Evolutionary conservation across 306 rosid genomes (phyloP), one percentile per base, ranked within the genome.

Genomic region (Medicago ruthenica): DNA sequence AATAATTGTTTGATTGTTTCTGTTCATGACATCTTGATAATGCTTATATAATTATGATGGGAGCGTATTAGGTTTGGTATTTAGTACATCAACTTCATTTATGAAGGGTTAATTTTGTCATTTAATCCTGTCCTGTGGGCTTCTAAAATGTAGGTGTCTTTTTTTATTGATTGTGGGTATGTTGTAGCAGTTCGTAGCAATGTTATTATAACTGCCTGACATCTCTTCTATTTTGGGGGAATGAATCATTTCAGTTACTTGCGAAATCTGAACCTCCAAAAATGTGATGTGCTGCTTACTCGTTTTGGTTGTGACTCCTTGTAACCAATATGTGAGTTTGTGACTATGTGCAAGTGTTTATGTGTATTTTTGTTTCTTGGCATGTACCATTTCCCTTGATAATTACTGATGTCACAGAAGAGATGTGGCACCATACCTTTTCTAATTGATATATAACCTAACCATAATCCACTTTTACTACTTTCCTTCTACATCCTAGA

Each of bases 31-130:
- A 44, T 17, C 57, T 42, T 48, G 20, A 48, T 21, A 67, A 67
- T 67, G 18, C 55, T 42, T 37, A 67, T 34, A 44, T 47, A 20
- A 44, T 13, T 41, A 20, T 66, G 71, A 66, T 40, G 16, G 42
- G 54, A 41, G 71, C 39, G 22, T 12, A 67, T 67, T 42, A 42
- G 54, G 72, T 24, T 67, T 67, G 72, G 39, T 45, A 45, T 12
- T 67, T 67, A 45, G 40, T 45, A 14, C 16, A 67, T 45, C 72
- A 47, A 42, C 55, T 67, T 67, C 41, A 45, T 44, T 45, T 44
- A 70, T 69, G 74, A 69, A 47, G 58, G n/a, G 74, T 22, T 45
- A 15, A 45, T 68, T 20, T 69, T 27, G 34, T 48, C 42, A n/a
- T 48, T 69, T 69, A n/a, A 48, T 45, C 61, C n/a, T 27, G 4